Evolutionary conservation across 805 yeast species (phyloP).

Genomic region (Ogataea ganodermae): DNA sequence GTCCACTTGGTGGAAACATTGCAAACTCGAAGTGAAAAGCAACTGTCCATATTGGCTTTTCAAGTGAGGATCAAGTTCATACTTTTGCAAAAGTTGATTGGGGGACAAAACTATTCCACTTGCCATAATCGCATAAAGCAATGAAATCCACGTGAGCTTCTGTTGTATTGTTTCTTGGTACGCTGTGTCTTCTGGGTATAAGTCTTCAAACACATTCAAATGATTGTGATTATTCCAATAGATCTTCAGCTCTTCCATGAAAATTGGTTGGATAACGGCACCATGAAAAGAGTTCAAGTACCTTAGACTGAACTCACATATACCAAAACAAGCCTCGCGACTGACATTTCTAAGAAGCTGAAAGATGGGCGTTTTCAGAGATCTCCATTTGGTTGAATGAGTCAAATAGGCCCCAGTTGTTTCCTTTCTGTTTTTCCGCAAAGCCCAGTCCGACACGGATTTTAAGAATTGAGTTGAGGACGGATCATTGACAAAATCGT

Average conservation of each 20-base stretch:
- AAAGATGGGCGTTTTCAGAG: background rate
- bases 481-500: background rate
- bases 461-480: background rate
- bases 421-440: background rate
- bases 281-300: slow-evolving; percentile 4
- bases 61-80: background rate
- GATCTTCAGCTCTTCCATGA: background rate
- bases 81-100: background rate
- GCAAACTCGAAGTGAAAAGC: background rate
- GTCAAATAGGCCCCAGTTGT: background rate
- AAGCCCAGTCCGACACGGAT: background rate
- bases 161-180: background rate
- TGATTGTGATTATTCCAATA: background rate
- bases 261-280: background rate
- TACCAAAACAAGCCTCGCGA: background rate
- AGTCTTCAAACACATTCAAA: background rate
- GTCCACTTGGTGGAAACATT: background rate
- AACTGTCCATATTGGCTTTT: background rate
- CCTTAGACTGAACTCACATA: background rate
- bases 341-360: background rate
- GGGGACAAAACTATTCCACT: background rate
- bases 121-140: slow-evolving; percentile 2
- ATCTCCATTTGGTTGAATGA: slow-evolving; percentile 1
- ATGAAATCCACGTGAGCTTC: background rate
- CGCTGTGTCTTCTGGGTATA: background rate